These are phyloP conservation scores for Gentiana macrophylla DNA, from an alignment of 257 asterid species.

Conservation along the genomic window DNA sequence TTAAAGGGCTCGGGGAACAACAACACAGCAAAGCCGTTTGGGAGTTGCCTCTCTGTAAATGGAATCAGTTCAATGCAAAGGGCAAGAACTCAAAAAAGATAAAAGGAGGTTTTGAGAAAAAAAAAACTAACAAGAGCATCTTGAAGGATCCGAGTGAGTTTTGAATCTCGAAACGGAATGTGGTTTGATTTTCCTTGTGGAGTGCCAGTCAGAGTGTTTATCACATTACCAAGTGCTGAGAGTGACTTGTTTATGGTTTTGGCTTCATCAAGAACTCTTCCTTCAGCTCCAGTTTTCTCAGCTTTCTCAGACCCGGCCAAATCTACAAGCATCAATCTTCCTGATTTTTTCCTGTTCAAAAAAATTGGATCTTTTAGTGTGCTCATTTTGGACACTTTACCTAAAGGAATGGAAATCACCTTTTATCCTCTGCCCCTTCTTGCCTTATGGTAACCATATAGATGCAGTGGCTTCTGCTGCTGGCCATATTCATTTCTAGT, in stretches of 20 bases:
- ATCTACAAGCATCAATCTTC: conserved; percentile 79
- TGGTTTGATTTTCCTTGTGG: conserved; percentile 50
- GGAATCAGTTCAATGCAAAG: conserved; percentile 16
- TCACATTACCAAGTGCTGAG: conserved; percentile 82
- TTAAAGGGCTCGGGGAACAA: conserved; percentile 83
- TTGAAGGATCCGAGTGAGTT: conserved; percentile 79
- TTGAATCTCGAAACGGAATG: conserved; percentile 79
- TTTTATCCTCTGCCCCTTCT: conserved; percentile 44
- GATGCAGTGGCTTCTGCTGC: conserved; percentile 86
- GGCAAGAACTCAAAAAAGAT: conserved; percentile 4
- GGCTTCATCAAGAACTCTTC: conserved; percentile 86
- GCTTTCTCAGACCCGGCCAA: conserved; percentile 92
- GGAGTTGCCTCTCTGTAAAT: conserved; percentile 65
- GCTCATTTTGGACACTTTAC: conserved; percentile 3
- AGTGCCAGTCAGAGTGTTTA: conserved; percentile 57
- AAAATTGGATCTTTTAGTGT: conserved; percentile 9
- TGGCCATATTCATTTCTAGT: conserved; percentile 71
- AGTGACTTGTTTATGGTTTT: conserved; percentile 79
- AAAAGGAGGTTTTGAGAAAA: conserved; percentile 9
- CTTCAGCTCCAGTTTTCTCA: conserved; percentile 87
- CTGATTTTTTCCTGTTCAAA: conserved; percentile 34
- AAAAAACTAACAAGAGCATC: conserved; percentile 60
- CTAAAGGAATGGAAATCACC: conserved; percentile 20
- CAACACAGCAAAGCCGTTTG: conserved; percentile 78
- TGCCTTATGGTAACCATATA: conserved; percentile 48